Percentiles rank a stretch among this genome's conserved stretches.
phyloP scores from a whole-genome alignment of 1,139 yeast species.

The Geotrichum cucujoidarum region DNA sequence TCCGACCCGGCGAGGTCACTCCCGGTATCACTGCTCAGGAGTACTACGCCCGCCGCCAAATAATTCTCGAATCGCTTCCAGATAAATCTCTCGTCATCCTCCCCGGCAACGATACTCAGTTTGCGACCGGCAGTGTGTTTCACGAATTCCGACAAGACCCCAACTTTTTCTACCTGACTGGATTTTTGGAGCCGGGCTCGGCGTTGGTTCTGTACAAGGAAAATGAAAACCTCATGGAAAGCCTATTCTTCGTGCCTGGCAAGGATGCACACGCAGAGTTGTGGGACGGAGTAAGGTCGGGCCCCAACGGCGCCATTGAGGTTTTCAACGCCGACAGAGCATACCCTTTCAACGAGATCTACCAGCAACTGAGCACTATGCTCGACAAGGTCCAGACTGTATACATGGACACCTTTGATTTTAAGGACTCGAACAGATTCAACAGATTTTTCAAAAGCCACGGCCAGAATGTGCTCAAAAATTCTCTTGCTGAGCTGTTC shows the following conservation, averaged over 20 bases:
- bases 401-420: slow-evolving; percentile 29
- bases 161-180: slow-evolving; percentile 78
- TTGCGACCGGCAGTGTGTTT: slow-evolving; percentile 85
- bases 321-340: slow-evolving; percentile 84
- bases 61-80: slow-evolving; percentile 55
- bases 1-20: slow-evolving; percentile 73
- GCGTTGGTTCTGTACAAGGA: slow-evolving; percentile 67
- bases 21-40: slow-evolving; percentile 85
- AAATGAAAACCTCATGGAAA: slow-evolving; percentile 43
- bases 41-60: slow-evolving; percentile 64
- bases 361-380: slow-evolving; percentile 22
- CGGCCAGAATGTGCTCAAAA: slow-evolving; percentile 17
- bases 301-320: slow-evolving; percentile 73
- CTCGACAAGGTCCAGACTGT: slow-evolving; percentile 26
- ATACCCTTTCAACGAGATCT: slow-evolving; percentile 43
- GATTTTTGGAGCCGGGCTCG: slow-evolving; percentile 90
- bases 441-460: slow-evolving; percentile 23
- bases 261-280: slow-evolving; percentile 69
- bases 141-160: slow-evolving; percentile 90
- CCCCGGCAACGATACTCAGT: slow-evolving; percentile 67
- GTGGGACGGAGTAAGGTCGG: slow-evolving; percentile 95
- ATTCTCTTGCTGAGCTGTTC: slow-evolving; percentile 14
- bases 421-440: slow-evolving; percentile 21
- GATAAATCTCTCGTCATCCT: slow-evolving; percentile 65
- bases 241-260: slow-evolving; percentile 73